Conservation (phyloP, 179 eudicot genomes). For the Nepenthes alata region DNA sequence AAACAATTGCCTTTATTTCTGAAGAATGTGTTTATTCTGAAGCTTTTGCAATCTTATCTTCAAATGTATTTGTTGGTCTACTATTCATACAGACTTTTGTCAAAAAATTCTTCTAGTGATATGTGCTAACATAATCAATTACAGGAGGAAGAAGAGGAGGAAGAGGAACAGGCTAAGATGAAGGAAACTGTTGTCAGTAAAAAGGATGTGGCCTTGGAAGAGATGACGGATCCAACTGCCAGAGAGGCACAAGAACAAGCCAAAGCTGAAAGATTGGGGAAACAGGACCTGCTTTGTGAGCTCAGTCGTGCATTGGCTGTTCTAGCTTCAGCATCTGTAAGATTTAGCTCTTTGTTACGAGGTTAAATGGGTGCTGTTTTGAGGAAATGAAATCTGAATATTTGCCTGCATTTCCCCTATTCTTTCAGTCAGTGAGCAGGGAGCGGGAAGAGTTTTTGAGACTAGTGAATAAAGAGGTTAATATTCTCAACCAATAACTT, state of each 20-base stretch:
- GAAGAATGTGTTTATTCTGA: too few species aligned
- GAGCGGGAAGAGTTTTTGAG: slow-evolving; percentile 84
- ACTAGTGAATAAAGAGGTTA: slow-evolving; percentile 78
- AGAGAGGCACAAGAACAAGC: slow-evolving; percentile 34
- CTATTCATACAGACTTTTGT: neutral
- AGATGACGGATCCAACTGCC: slow-evolving; percentile 37
- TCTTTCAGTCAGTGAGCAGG: slow-evolving; percentile 66
- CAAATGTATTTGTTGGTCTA: too few species aligned
- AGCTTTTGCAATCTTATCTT: too few species aligned
- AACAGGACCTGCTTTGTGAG: slow-evolving; percentile 60
- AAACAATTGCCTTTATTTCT: too few species aligned
- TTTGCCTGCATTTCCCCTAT: slow-evolving; percentile 5
- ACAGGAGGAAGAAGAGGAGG: slow-evolving; percentile 51
- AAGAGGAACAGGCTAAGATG: slow-evolving; percentile 48
- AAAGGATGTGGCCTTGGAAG: slow-evolving; percentile 44
- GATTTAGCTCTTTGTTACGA: slow-evolving; percentile 1
- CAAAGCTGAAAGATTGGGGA: slow-evolving; percentile 29
- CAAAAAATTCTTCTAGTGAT: neutral
- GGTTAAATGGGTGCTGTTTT: neutral
- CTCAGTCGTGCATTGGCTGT: slow-evolving; percentile 80
- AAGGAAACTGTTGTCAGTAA: slow-evolving; percentile 37
- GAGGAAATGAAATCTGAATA: neutral
- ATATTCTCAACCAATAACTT: neutral
- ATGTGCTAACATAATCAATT: slow-evolving; percentile 9
- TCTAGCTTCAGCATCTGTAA: slow-evolving; percentile 75